Evolutionary conservation across 768 basidiomycete species (phyloP), one percentile per base, ranked within the genome.

Genomic region (Russula griseocarnosa): DNA sequence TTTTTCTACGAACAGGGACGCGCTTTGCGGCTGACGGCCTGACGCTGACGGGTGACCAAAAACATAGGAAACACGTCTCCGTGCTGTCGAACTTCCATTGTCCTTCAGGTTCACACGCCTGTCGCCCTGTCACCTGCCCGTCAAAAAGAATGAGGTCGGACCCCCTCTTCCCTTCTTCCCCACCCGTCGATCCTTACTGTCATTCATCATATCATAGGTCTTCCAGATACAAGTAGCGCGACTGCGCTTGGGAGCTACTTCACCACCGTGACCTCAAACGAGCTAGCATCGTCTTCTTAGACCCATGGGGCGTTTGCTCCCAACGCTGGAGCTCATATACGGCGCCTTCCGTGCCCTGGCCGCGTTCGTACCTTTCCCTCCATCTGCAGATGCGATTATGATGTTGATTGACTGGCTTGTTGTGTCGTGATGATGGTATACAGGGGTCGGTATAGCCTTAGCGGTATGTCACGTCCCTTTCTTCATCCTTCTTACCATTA

Each of bases 361-460:
- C 3, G 11, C 42, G 63, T 64, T n/a, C 51, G 62, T 36, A 20
- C 11, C 22, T 1, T 7, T 11, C 5, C 5, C 16, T 6, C 5
- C 20, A 6, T 32, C 14, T 5, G 10, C 10, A 6, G 32, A n/a
- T 9, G 16, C 14, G 32, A 32, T 32, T 16, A 40, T 51, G 55
- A 8, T n/a, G n/a, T 34, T 58, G 34, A 63, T 42, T 10, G 10
- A 53, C n/a, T 3, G 11, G 20, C 28, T 52, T 53, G 5, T 5
- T 26, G 40, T 14, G 18, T 47, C 5, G n/a, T n/a, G 9, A 6
- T 10, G 26, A n/a, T 26, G 53, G 30, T 50, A 38, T 56, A n/a
- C 44, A 67, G 66, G 6, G 66, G 65, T 13, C 66, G 66, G 36
- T 67, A 67, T 26, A 28, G 34, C 44, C 47, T 67, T 24, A 8